Evolutionary conservation across 2,329 filamentous ascomycete genomes (phyloP).

Genomic region (Botrytis byssoidea): DNA sequence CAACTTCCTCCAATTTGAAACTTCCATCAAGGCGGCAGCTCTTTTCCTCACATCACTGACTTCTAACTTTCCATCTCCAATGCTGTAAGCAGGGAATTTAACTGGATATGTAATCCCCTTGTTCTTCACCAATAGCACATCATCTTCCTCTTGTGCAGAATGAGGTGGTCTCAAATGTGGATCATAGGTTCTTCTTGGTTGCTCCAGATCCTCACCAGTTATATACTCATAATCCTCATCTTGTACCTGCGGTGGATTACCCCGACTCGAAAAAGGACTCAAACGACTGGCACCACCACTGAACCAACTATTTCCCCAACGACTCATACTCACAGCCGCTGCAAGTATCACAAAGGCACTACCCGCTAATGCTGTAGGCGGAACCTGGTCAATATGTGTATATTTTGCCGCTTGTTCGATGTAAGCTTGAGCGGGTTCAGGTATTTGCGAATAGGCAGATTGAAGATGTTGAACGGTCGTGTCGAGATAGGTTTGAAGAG

Average conservation of each 20-base stretch:
- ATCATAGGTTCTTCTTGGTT: constrained; percentile 46
- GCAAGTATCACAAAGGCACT: constrained; percentile 32
- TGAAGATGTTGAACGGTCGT: constrained; percentile 51
- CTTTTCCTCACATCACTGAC: constrained; percentile 66
- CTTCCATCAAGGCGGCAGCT: constrained; percentile 63
- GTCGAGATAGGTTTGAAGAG: constrained; percentile 55
- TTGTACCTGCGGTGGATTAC: constrained; percentile 59
- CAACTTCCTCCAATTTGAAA: constrained; percentile 57
- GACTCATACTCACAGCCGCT: constrained; percentile 38
- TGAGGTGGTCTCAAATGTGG: constrained; percentile 43
- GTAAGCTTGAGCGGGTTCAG: constrained; percentile 33
- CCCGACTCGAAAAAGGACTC: constrained; percentile 38
- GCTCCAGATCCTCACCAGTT: constrained; percentile 69
- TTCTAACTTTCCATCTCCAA: constrained; percentile 69
- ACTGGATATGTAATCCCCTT: constrained; percentile 64
- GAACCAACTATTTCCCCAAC: constrained; percentile 37
- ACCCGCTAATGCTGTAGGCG: constrained; percentile 32
- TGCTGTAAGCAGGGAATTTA: constrained; percentile 72
- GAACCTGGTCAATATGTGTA: constrained; percentile 35
- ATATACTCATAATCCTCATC: constrained; percentile 81
- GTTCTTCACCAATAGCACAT: constrained; percentile 69
- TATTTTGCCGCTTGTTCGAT: constrained; percentile 33
- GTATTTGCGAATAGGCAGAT: constrained; percentile 42
- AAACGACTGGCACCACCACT: constrained; percentile 31
- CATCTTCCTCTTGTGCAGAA: constrained; percentile 55